Evolutionary conservation across 208 protist genomes (phyloP).

Genomic region (Naegleria fowleri): DNA sequence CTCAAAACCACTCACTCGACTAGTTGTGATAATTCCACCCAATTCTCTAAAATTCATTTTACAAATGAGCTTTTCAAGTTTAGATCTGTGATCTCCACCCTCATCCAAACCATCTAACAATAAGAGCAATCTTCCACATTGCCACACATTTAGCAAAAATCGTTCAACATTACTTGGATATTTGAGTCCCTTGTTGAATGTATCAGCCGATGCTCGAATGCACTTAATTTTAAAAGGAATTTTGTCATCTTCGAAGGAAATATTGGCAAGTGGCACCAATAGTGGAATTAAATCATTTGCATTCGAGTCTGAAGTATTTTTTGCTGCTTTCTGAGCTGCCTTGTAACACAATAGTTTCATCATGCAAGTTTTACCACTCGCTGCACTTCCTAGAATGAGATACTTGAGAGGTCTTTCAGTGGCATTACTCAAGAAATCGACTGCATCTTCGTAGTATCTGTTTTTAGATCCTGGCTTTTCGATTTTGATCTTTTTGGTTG

Average conservation of each 20-base stretch:
- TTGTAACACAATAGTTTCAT: slow-evolving; percentile 15
- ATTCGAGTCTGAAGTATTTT: not conserved
- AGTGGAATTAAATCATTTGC: not conserved
- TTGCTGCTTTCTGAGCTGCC: not conserved
- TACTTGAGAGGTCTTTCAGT: not conserved
- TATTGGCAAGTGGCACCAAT: not conserved
- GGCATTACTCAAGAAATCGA: not conserved
- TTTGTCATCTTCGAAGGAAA: not conserved
- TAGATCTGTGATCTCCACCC: not conserved
- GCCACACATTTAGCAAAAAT: not conserved
- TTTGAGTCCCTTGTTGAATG: not conserved
- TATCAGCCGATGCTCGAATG: not conserved
- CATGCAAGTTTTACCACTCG: not conserved
- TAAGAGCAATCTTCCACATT: not conserved
- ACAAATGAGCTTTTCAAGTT: not conserved
- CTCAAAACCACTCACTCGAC: slow-evolving; percentile 9
- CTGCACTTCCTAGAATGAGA: not conserved
- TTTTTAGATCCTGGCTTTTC: not conserved
- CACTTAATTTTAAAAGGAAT: not conserved
- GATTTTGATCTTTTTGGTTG: not conserved
- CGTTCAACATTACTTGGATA: not conserved
- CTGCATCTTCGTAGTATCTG: not conserved
- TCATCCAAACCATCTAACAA: slow-evolving; percentile 18
- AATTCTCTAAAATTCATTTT: not conserved
- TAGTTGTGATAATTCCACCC: not conserved